phyloP scores from a whole-genome alignment of 2,329 filamentous ascomycete species.

The Nannizziopsis arthrosporioides region DNA sequence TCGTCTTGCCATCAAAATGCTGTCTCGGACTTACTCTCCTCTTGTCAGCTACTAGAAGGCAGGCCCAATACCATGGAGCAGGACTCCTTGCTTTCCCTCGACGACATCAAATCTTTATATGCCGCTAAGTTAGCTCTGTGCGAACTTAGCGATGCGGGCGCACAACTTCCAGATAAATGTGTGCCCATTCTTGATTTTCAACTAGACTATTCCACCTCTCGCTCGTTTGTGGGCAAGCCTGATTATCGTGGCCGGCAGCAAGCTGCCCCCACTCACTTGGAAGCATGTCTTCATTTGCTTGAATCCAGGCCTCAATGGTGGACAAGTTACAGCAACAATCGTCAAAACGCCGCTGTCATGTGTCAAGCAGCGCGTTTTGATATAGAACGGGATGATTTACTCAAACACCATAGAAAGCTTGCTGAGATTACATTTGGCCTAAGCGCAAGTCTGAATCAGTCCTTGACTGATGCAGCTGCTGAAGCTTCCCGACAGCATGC shows the following conservation, averaged over 20 bases:
- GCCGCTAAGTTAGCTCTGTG: slow-evolving; percentile 53
- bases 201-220: background rate
- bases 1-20: slow-evolving; percentile 45
- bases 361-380: slow-evolving; percentile 50
- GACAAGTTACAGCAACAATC: slow-evolving; percentile 53
- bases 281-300: slow-evolving; percentile 43
- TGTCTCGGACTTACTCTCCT: slow-evolving; percentile 40
- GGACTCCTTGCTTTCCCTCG: slow-evolving; percentile 26
- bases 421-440: slow-evolving; percentile 28
- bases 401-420: slow-evolving; percentile 31
- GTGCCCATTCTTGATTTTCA: slow-evolving; percentile 33
- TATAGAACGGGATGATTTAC: slow-evolving; percentile 42
- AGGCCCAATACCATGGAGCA: slow-evolving; percentile 19
- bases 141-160: slow-evolving; percentile 45
- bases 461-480: slow-evolving; percentile 23
- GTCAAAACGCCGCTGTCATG: slow-evolving; percentile 50
- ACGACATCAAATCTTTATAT: slow-evolving; percentile 45
- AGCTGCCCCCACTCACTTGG: slow-evolving; percentile 23
- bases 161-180: slow-evolving; percentile 42
- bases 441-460: slow-evolving; percentile 25
- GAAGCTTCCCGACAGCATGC: slow-evolving; percentile 23
- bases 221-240: slow-evolving; percentile 12
- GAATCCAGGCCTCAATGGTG: slow-evolving; percentile 47
- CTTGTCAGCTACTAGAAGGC: slow-evolving; percentile 41
- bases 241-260: background rate